Percentiles rank a stretch among this genome's conserved stretches.
These are phyloP conservation scores for Mycena crocata DNA, from an alignment of 768 basidiomycete genomes.

Conservation along the genomic window DNA sequence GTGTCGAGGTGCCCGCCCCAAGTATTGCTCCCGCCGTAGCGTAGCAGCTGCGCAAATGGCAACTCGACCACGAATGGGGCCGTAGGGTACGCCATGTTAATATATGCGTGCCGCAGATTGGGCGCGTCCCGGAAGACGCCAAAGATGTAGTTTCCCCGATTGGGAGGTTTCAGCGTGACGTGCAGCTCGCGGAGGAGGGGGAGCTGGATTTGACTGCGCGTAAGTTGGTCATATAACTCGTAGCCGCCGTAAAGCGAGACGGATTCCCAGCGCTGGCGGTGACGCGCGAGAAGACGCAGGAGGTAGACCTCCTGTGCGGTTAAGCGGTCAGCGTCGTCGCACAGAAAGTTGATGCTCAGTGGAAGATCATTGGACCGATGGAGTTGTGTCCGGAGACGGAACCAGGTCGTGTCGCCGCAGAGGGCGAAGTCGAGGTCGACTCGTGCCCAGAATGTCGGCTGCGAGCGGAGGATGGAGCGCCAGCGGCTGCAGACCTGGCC, in stretches of 20 bases:
- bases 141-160: background rate
- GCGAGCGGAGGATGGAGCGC: background rate
- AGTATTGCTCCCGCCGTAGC: conserved; percentile 1
- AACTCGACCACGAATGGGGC: background rate
- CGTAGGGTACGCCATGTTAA: background rate
- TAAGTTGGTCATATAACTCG: background rate
- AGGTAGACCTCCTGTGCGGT: background rate
- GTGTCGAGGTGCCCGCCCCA: conserved; percentile 3
- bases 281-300: background rate
- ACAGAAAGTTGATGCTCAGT: background rate
- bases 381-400: conserved; percentile 4
- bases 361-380: background rate
- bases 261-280: background rate
- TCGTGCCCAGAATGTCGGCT: background rate
- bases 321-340: background rate
- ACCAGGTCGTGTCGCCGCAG: background rate
- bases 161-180: background rate
- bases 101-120: background rate
- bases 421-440: background rate
- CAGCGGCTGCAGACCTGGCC: conserved; percentile 10
- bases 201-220: background rate
- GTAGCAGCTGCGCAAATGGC: conserved; percentile 2
- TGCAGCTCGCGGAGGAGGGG: background rate
- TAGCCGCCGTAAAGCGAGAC: background rate
- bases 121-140: conserved; percentile 4